phyloP scores from a whole-genome alignment of 148 eudicot genomes.

The Polygonum aviculare region DNA sequence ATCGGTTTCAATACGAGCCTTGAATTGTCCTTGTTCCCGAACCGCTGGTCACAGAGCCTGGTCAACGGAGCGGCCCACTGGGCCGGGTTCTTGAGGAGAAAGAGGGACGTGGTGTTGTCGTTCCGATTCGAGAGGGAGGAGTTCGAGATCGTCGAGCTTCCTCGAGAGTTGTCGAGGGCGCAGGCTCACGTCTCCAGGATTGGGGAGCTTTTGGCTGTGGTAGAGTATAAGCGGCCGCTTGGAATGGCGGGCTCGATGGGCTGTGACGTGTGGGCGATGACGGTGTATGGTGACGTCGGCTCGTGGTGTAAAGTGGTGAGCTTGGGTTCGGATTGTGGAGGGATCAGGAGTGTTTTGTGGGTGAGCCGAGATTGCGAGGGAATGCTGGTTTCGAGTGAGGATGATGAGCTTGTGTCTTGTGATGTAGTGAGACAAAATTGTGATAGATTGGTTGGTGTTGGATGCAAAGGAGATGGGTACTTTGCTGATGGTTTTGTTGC shows the following conservation, averaged over 20 bases:
- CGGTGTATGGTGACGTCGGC: neutral
- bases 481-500: neutral
- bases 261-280: neutral
- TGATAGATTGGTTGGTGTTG: neutral
- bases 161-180: neutral
- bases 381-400: neutral
- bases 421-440: neutral
- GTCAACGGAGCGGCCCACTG: neutral
- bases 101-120: neutral
- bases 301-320: constrained; percentile 6
- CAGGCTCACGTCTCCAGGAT: neutral
- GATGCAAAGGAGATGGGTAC: neutral
- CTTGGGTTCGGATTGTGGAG: neutral
- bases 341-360: neutral
- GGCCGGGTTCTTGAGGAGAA: neutral
- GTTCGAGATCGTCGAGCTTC: neutral
- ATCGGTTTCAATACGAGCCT: neutral
- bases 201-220: neutral
- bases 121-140: neutral
- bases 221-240: neutral
- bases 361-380: neutral
- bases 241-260: neutral
- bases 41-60: neutral
- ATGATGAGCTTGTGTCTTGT: neutral
- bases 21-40: neutral